Percentiles rank a stretch among this genome's conserved stretches.
Conservation (phyloP, 192 early-diverging fungal species). For the Backusella circina region DNA sequence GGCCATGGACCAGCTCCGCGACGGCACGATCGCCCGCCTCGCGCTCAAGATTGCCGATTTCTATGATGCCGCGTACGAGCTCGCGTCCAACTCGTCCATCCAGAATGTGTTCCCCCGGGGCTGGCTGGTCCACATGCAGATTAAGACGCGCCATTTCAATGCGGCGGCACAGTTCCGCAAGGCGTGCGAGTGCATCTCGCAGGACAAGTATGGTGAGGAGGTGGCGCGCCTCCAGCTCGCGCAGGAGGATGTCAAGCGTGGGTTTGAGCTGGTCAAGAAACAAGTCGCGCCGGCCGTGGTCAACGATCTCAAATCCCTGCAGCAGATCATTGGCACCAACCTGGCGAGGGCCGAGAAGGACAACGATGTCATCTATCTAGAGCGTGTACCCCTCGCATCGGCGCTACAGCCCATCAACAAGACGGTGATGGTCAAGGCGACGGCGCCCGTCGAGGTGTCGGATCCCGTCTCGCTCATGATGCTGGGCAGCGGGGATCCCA, state of each 20-base stretch:
- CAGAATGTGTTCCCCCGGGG: slow-evolving; percentile 47
- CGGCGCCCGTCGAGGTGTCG: slow-evolving; percentile 47
- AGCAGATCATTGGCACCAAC: slow-evolving; percentile 30
- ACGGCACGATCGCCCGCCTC: slow-evolving; percentile 72
- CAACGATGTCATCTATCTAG: slow-evolving; percentile 89
- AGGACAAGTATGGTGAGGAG: slow-evolving; percentile 82
- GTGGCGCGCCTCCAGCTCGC: slow-evolving; percentile 70
- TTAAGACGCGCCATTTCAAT: slow-evolving; percentile 69
- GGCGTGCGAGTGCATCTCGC: slow-evolving; percentile 65
- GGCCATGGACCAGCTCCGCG: slow-evolving; percentile 75
- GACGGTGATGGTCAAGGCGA: slow-evolving; percentile 71
- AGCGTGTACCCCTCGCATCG: slow-evolving; percentile 63
- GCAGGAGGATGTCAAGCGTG: slow-evolving; percentile 39
- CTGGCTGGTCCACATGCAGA: slow-evolving; percentile 73
- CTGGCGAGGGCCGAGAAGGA: slow-evolving; percentile 70
- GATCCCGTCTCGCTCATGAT: slow-evolving; percentile 69
- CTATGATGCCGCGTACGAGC: slow-evolving; percentile 67
- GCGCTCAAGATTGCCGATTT: slow-evolving; percentile 70
- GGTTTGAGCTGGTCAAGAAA: slow-evolving; percentile 33
- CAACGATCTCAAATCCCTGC: slow-evolving; percentile 32
- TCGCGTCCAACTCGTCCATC: slow-evolving; percentile 54
- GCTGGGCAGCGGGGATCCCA: slow-evolving; percentile 18
- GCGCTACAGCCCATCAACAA: slow-evolving; percentile 57
- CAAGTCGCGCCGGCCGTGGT: slow-evolving; percentile 17
- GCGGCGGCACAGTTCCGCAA: slow-evolving; percentile 81